phyloP scores from a whole-genome alignment of 305 asterid genomes.

The Fraxinus sp. region DNA sequence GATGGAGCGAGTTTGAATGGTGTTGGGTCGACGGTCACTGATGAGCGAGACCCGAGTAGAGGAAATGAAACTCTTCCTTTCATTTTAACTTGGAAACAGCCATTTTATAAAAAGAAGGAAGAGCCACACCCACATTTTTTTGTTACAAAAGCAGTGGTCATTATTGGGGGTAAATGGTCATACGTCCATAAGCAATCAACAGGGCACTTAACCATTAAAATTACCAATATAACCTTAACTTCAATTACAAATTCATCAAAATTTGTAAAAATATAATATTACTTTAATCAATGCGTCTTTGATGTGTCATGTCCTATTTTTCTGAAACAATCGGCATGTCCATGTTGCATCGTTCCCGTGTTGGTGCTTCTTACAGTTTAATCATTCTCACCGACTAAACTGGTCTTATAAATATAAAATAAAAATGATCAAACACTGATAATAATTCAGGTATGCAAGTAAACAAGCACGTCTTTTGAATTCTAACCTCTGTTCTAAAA shows the following conservation, averaged over 20 bases:
- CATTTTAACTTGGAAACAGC: background rate
- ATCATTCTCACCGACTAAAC: background rate
- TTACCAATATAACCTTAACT: background rate
- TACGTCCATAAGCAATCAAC: background rate
- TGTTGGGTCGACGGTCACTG: background rate
- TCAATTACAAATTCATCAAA: background rate
- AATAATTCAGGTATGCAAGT: background rate
- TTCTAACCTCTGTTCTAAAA: conserved; percentile 35
- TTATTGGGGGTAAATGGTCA: background rate
- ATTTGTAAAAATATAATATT: background rate
- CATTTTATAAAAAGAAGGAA: background rate
- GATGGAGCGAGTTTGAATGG: background rate
- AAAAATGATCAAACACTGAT: background rate
- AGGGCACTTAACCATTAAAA: background rate
- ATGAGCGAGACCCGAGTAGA: background rate
- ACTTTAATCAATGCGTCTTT: background rate
- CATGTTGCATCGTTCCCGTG: background rate
- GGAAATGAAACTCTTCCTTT: background rate
- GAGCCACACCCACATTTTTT: background rate
- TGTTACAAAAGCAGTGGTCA: background rate
- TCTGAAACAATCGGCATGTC: background rate
- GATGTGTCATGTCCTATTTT: background rate
- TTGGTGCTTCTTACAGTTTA: background rate
- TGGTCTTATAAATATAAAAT: background rate
- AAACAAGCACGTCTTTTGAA: background rate